A percentile compares a stretch with the other conserved stretches of the same genome.
Conservation (phyloP, 495 filamentous ascomycete species). For the Penicillium macrosclerotiorum region DNA sequence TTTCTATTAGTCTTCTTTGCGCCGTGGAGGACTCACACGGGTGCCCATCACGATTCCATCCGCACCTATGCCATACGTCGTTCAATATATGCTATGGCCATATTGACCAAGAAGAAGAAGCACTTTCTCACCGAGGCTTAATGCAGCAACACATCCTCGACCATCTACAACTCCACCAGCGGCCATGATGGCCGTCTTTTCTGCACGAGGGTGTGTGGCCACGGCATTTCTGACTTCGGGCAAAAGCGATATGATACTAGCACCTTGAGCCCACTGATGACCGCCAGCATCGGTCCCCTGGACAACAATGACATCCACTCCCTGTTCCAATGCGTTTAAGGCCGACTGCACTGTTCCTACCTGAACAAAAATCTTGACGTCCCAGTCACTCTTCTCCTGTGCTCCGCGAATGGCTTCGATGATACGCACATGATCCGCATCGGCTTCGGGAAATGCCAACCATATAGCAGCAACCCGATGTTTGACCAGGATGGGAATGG, state of each 20-base stretch:
- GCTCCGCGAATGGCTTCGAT: slow-evolving; percentile 37
- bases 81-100: background rate
- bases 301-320: slow-evolving; percentile 69
- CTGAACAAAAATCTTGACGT: slow-evolving; percentile 62
- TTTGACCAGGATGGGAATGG: slow-evolving; percentile 38
- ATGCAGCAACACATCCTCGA: slow-evolving; percentile 54
- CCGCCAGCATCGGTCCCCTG: slow-evolving; percentile 69
- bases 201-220: slow-evolving; percentile 21
- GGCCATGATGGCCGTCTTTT: slow-evolving; percentile 55
- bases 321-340: slow-evolving; percentile 63
- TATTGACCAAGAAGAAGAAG: too few relatives aligned
- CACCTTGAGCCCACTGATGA: slow-evolving; percentile 64
- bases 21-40: slow-evolving; percentile 23
- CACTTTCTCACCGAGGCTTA: slow-evolving; percentile 58
- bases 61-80: slow-evolving; percentile 31
- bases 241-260: slow-evolving; percentile 54
- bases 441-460: slow-evolving; percentile 58
- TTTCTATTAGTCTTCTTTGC: background rate
- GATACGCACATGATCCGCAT: slow-evolving; percentile 36
- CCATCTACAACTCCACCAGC: slow-evolving; percentile 67
- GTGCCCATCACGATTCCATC: slow-evolving; percentile 66
- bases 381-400: slow-evolving; percentile 49
- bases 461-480: slow-evolving; percentile 60
- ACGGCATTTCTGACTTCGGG: slow-evolving; percentile 61
- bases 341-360: slow-evolving; percentile 68